Conservation (phyloP, 345 rosid species). For the Eucalyptus decipiens region DNA sequence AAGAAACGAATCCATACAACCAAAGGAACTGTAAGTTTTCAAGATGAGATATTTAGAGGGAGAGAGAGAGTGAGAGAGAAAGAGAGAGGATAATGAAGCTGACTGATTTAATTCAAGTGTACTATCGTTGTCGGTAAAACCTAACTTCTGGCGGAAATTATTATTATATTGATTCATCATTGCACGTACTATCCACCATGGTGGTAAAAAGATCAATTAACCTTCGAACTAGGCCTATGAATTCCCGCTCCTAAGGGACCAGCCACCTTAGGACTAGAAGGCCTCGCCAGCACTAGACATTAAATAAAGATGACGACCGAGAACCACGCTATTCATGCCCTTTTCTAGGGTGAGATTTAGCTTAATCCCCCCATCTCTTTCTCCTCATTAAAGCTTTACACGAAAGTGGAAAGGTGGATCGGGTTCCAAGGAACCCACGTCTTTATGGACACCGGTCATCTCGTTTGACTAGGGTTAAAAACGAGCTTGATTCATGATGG, state of each 20-base stretch:
- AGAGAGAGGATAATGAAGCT: background rate
- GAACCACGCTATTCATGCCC: background rate
- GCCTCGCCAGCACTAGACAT: background rate
- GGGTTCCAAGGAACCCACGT: background rate
- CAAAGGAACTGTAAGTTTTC: background rate
- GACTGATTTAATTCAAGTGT: background rate
- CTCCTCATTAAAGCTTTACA: background rate
- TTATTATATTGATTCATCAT: background rate
- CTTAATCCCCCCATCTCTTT: background rate
- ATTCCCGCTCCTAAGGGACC: background rate
- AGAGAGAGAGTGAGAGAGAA: background rate
- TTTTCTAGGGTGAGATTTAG: background rate
- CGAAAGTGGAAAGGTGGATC: background rate
- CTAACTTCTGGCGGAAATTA: background rate
- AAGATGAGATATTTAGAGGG: background rate
- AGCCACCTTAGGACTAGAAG: background rate
- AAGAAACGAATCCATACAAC: background rate
- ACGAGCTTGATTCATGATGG: background rate
- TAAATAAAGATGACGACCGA: background rate
- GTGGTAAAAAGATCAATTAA: background rate
- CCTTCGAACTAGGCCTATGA: background rate
- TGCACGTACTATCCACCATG: background rate
- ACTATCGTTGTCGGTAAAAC: background rate
- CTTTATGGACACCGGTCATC: background rate
- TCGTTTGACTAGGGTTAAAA: background rate